These are phyloP conservation scores for Decorospora gaudefroyi DNA, from an alignment of 2,329 filamentous ascomycete species.

Conservation along the genomic window DNA sequence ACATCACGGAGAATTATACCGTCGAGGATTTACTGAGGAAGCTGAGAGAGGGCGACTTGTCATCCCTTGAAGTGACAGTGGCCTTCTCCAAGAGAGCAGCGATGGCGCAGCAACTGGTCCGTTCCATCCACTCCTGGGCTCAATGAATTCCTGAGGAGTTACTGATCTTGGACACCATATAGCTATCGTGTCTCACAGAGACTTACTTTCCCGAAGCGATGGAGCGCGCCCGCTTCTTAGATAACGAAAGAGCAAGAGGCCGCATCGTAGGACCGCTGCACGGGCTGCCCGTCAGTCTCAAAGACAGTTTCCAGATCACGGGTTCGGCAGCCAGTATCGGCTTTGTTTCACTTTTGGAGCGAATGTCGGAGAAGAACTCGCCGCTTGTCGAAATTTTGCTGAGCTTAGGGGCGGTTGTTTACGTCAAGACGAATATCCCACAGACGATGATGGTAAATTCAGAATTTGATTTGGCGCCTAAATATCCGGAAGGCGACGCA, in stretches of 20 bases:
- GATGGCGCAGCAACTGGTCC: conserved; percentile 58
- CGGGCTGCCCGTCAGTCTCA: conserved; percentile 66
- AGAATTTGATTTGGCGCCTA: conserved; percentile 20
- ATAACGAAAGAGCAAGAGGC: conserved; percentile 53
- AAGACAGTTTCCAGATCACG: conserved; percentile 67
- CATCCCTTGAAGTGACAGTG: conserved; percentile 54
- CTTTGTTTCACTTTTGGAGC: conserved; percentile 62
- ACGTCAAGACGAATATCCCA: conserved; percentile 69
- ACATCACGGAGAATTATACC: conserved; percentile 50
- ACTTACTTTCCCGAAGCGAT: conserved; percentile 59
- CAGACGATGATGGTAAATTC: conserved; percentile 65
- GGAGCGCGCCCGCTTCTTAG: conserved; percentile 54
- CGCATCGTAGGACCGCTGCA: conserved; percentile 64
- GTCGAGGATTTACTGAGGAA: conserved; percentile 46
- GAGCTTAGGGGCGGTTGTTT: conserved; percentile 65
- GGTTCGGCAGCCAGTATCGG: conserved; percentile 61
- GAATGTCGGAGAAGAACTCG: conserved; percentile 53
- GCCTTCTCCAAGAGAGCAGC: conserved; percentile 58
- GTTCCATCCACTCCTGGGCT: conserved; percentile 2
- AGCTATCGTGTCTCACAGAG: conserved; percentile 63
- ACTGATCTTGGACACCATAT: not conserved
- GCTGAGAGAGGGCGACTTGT: conserved; percentile 49
- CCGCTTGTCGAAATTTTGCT: conserved; percentile 61
- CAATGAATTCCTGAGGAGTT: not conserved
- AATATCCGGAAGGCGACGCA: no score